phyloP scores from a whole-genome alignment of 345 rosid species.

The Combretum micranthum region DNA sequence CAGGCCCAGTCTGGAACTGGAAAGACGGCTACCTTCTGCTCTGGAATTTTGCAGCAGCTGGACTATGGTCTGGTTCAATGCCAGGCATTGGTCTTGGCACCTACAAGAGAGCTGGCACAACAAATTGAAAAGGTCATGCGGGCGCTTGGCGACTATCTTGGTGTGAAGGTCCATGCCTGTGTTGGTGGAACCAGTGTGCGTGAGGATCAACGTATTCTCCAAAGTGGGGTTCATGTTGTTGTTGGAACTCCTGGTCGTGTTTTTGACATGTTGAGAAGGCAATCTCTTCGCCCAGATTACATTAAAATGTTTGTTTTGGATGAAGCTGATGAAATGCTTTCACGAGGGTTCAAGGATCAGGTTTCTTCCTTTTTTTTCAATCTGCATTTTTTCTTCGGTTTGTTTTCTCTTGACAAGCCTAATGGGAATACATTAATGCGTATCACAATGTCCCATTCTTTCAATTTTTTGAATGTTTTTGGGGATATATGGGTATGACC shows the following conservation, averaged over 20 bases:
- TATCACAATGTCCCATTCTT: no score
- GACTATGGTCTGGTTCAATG: constrained; percentile 65
- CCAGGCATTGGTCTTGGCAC: constrained; percentile 88
- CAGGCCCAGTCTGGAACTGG: constrained; percentile 99
- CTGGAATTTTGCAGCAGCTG: constrained; percentile 87
- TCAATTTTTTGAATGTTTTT: no score
- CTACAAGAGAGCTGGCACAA: constrained; percentile 90
- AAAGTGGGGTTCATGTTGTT: constrained; percentile 90
- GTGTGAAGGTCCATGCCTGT: constrained; percentile 94
- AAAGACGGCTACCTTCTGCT: constrained; percentile 92
- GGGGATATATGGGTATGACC: no score
- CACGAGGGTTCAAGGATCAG: constrained; percentile 98
- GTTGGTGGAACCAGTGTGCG: constrained; percentile 99
- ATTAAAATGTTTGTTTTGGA: constrained; percentile 91
- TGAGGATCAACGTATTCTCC: constrained; percentile 89
- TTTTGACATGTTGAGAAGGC: constrained; percentile 89
- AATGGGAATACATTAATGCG: no score
- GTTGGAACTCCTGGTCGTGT: constrained; percentile 99
- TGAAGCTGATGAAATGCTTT: constrained; percentile 99
- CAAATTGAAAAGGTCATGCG: constrained; percentile 99
- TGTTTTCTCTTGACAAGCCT: neutral
- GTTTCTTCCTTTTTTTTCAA: constrained; percentile 18
- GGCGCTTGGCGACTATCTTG: constrained; percentile 90
- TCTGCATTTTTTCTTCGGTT: neutral
- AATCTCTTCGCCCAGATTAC: constrained; percentile 72